Conservation (phyloP, 1,139 yeast species). For the Suhomyces coccinellae region DNA sequence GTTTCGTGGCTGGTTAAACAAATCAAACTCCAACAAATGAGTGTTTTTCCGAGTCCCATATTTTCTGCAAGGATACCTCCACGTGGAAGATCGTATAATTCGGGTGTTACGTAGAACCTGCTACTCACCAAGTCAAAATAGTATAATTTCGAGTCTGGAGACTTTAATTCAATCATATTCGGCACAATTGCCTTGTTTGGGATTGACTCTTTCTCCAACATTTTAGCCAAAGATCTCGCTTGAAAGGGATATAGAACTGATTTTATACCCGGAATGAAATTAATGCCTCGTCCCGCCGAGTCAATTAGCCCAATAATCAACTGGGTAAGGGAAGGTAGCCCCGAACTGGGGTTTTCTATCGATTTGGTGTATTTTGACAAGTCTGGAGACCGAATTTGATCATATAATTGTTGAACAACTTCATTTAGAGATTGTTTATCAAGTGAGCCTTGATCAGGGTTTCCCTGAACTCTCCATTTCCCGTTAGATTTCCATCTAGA, state of each 20-base stretch:
- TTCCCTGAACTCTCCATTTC: not conserved
- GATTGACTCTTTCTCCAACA: slow-evolving; percentile 53
- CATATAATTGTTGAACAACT: slow-evolving; percentile 37
- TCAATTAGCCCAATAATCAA: not conserved
- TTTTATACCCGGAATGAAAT: slow-evolving; percentile 46
- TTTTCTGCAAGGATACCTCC: slow-evolving; percentile 77
- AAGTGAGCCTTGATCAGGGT: not conserved
- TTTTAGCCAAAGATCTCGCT: slow-evolving; percentile 54
- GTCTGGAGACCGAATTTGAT: slow-evolving; percentile 42
- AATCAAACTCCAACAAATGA: slow-evolving; percentile 62
- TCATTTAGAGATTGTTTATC: slow-evolving; percentile 16
- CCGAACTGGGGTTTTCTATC: not conserved
- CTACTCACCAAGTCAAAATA: slow-evolving; percentile 38
- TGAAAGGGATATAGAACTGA: slow-evolving; percentile 59
- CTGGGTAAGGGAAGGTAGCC: slow-evolving; percentile 2
- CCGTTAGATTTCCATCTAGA: slow-evolving; percentile 29
- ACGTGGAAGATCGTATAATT: slow-evolving; percentile 45
- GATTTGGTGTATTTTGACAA: slow-evolving; percentile 16
- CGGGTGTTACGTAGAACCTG: slow-evolving; percentile 35
- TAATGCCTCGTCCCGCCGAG: not conserved
- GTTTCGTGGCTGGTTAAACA: slow-evolving; percentile 55
- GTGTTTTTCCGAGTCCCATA: slow-evolving; percentile 76
- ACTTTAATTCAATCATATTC: slow-evolving; percentile 32
- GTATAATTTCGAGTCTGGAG: slow-evolving; percentile 21
- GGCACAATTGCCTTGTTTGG: slow-evolving; percentile 43